A percentile compares a stretch with the other conserved stretches of the same genome.
Conservation (phyloP, 768 basidiomycete species). For the Auriscalpium orientale region DNA sequence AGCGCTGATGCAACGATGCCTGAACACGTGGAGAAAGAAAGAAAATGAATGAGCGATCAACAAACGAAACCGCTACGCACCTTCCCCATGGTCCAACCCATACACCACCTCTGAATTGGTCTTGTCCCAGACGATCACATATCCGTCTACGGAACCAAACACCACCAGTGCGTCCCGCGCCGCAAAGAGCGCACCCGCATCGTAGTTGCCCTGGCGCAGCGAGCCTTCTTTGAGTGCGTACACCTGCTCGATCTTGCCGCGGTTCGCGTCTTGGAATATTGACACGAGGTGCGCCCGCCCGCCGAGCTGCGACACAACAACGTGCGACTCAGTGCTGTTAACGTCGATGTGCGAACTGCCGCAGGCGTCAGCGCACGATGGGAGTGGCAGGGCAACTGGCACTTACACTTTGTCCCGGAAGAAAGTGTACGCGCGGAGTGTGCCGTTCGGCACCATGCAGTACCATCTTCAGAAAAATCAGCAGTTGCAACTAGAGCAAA, state of each 20-base stretch:
- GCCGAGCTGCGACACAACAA: slow-evolving; percentile 44
- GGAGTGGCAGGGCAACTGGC: not conserved
- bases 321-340: slow-evolving; percentile 39
- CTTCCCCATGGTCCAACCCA: slow-evolving; percentile 54
- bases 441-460: slow-evolving; percentile 61
- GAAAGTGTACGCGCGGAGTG: slow-evolving; percentile 51
- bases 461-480: slow-evolving; percentile 42
- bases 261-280: slow-evolving; percentile 40
- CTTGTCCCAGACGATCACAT: slow-evolving; percentile 57
- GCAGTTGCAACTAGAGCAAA: not conserved
- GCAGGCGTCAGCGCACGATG: slow-evolving; percentile 8
- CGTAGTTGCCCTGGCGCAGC: slow-evolving; percentile 19
- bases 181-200: slow-evolving; percentile 48
- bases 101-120: slow-evolving; percentile 44
- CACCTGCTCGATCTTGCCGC: slow-evolving; percentile 45
- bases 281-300: slow-evolving; percentile 45
- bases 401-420: slow-evolving; percentile 53
- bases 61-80: slow-evolving; percentile 27
- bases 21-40: not conserved
- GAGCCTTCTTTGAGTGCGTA: slow-evolving; percentile 40
- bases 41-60: not conserved
- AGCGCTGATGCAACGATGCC: slow-evolving; percentile 11
- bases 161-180: slow-evolving; percentile 45
- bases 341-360: slow-evolving; percentile 48
- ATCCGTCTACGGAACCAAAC: slow-evolving; percentile 48